phyloP scores from a whole-genome alignment of 2,329 filamentous ascomycete species.

The Emericellopsis atlantica region DNA sequence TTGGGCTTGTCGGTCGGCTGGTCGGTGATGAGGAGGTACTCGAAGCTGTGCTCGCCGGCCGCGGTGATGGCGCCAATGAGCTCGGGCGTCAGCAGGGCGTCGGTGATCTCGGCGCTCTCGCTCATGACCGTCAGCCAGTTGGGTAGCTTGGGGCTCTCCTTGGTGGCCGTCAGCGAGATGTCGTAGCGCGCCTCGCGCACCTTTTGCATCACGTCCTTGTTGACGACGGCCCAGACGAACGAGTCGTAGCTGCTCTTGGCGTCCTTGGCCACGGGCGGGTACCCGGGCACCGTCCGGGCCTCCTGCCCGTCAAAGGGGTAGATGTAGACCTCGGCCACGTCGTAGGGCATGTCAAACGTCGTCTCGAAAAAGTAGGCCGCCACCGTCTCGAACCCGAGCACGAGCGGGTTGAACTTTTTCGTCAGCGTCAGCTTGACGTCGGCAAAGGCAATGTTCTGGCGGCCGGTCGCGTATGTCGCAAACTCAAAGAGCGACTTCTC shows the following conservation, averaged over 20 bases:
- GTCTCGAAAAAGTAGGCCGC: constrained; percentile 72
- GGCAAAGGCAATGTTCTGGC: constrained; percentile 84
- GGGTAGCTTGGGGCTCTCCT: constrained; percentile 84
- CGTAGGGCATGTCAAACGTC: constrained; percentile 52
- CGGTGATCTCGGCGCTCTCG: constrained; percentile 90
- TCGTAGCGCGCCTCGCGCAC: constrained; percentile 91
- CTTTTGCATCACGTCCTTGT: constrained; percentile 87
- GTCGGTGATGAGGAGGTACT: constrained; percentile 82
- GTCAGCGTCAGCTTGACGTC: constrained; percentile 72
- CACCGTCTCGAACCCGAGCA: constrained; percentile 47
- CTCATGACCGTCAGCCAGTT: constrained; percentile 89
- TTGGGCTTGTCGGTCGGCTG: constrained; percentile 78
- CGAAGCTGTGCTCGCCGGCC: constrained; percentile 66
- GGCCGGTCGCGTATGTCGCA: constrained; percentile 75
- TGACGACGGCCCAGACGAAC: constrained; percentile 90
- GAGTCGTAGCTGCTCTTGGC: constrained; percentile 65
- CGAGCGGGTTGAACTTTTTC: constrained; percentile 76
- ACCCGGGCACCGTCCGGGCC: constrained; percentile 56
- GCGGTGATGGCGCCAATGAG: constrained; percentile 66
- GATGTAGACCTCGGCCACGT: constrained; percentile 62
- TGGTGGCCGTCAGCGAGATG: constrained; percentile 81
- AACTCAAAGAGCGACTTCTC: constrained; percentile 85
- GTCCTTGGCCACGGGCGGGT: constrained; percentile 45
- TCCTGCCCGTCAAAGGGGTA: constrained; percentile 94
- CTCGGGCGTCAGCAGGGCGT: constrained; percentile 76